Evolutionary conservation across 768 basidiomycete genomes (phyloP), one percentile per base, ranked within the genome.

Genomic region (Hortiboletus campestris): DNA sequence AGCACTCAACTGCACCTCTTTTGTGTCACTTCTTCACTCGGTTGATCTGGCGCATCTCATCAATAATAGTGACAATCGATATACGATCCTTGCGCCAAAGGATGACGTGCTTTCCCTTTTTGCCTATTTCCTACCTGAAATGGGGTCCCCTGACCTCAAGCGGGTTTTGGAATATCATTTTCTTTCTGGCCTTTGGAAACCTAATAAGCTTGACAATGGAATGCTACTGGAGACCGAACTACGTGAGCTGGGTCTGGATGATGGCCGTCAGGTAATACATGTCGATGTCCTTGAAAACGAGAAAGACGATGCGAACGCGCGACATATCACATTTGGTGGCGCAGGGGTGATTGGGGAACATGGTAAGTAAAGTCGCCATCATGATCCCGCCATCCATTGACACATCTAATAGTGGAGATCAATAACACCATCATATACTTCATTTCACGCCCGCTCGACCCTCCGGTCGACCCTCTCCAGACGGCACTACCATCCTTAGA

Each of bases 81-180:
- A 87, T 73, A 98, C 97, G 1, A 94, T 99, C 55, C 85, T 98
- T 44, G 97, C 95, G 0, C 94, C 93, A 0, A 78, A 80, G 45
- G 94, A 99, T 69, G 91, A 95, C 51, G 88, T 96, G 6, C 69
- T 98, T 36, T 76, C 79, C 20, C 55, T 85, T 35, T 82, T 82
- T 46, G 77, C 78, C 16, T 74, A 76, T 43, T 75, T 71, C 14
- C 69, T 90, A 20, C 92, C 91, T 5, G 76, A 83, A 53, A 74
- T 70, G 31, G 91, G 89, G 5, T 84, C 78, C 19, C 77, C 79
- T 16, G 90, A 89, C 56, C 75, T 98, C 52, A 86, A 79, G 69
- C 85, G 80, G 56, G 65, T 88, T 49, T 73, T 98, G 39, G 78
- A 85, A 63, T 98, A 98, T 67, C 97, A 99, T 72, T 94, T 99